Conservation (phyloP, 1,139 yeast species). For the Schwanniomyces etchellsii region DNA sequence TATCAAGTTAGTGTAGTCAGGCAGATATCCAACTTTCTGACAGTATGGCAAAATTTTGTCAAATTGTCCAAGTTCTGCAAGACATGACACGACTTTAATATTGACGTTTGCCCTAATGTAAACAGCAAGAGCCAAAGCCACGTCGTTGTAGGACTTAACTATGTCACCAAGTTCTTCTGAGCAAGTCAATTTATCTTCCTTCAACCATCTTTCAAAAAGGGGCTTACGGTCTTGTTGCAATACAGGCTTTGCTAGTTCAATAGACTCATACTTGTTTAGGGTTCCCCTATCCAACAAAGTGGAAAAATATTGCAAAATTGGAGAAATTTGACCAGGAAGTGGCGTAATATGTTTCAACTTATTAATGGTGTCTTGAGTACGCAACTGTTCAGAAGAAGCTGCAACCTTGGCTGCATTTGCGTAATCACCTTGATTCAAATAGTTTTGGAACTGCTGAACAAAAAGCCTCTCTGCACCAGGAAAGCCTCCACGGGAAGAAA, state of each 20-base stretch:
- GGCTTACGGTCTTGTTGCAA: conserved; percentile 94
- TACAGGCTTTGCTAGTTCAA: conserved; percentile 93
- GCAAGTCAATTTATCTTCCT: conserved; percentile 87
- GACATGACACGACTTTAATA: conserved; percentile 83
- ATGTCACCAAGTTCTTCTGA: conserved; percentile 97
- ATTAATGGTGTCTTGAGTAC: conserved; percentile 93
- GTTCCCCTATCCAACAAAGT: conserved; percentile 90
- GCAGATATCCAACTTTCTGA: conserved; percentile 80
- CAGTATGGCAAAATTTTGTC: conserved; percentile 95
- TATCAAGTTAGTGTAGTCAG: conserved; percentile 85
- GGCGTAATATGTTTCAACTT: conserved; percentile 88
- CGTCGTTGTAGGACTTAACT: conserved; percentile 76
- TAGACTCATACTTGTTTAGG: conserved; percentile 86
- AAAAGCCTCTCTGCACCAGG: conserved; percentile 96
- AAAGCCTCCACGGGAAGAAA: conserved; percentile 93
- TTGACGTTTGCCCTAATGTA: conserved; percentile 83
- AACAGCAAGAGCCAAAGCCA: conserved; percentile 84
- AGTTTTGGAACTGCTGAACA: conserved; percentile 84
- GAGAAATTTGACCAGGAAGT: conserved; percentile 94
- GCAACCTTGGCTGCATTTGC: conserved; percentile 94
- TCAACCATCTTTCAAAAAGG: conserved; percentile 91
- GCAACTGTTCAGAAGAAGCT: conserved; percentile 87
- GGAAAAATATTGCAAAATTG: conserved; percentile 88
- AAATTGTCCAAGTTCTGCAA: conserved; percentile 95
- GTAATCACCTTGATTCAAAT: conserved; percentile 81